Evolutionary conservation across 805 yeast genomes (phyloP).

Genomic region (Candida anglica): DNA sequence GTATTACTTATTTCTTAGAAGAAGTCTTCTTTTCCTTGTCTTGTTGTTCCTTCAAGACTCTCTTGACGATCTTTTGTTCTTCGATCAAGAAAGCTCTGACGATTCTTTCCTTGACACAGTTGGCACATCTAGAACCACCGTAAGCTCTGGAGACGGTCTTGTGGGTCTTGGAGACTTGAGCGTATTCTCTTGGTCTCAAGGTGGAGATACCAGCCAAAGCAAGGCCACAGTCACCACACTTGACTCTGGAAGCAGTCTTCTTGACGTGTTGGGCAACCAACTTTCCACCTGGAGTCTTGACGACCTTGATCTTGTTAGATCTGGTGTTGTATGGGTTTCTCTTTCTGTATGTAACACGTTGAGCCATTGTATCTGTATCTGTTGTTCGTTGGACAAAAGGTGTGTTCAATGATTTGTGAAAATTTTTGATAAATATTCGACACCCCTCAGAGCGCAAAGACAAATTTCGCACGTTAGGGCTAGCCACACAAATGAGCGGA

Average conservation of each 20-base stretch:
- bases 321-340: constrained; percentile 78
- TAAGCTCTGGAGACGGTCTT: constrained; percentile 99
- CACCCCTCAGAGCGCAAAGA: too few relatives aligned
- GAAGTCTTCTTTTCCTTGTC: constrained; percentile 69
- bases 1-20: constrained; percentile 3
- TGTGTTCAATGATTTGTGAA: too few relatives aligned
- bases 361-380: constrained; percentile 9
- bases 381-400: too few relatives aligned
- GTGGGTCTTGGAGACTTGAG: constrained; percentile 89
- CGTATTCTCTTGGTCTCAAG: constrained; percentile 98
- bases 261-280: constrained; percentile 96
- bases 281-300: constrained; percentile 99
- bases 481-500: too few relatives aligned
- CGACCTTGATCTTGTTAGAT: constrained; percentile 99
- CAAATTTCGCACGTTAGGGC: too few relatives aligned
- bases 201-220: constrained; percentile 86
- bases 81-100: constrained; percentile 99
- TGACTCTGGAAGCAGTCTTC: constrained; percentile 84
- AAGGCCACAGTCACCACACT: constrained; percentile 84
- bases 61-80: constrained; percentile 99
- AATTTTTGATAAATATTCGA: too few relatives aligned
- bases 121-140: constrained; percentile 99
- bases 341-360: constrained; percentile 22
- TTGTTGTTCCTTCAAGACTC: constrained; percentile 95
- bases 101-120: constrained; percentile 98